Base-by-base conservation (phyloP, 208 protist genomes). In the Trypanosoma melophagium region DNA sequence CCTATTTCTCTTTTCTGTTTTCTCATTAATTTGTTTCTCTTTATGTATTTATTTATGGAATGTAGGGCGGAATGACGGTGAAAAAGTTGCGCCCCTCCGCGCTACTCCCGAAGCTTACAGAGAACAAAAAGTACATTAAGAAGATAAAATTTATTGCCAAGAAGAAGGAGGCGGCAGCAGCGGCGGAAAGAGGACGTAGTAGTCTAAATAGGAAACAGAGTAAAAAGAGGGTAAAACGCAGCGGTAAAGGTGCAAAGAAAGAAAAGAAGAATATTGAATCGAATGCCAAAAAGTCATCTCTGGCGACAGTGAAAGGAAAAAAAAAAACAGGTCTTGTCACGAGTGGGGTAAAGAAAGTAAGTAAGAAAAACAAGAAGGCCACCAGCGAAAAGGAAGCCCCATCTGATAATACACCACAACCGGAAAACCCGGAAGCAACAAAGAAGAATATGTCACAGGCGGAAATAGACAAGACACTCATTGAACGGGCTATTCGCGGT, bases 91-190 rank as follows among this genome's bases (percentile, higher is more conserved):
- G 22, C 38, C 22, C 25, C 21, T 31, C 16, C 28, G 49, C 41
- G 53, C 24, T 71, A 25, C 44, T 80, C 4, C 62, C 69, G 25
- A 24, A 19, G 12, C 49, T 80, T 42, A 59, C 61, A 45, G 47
- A 58, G 25, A 94, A 94, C 59, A 87, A 88, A 67, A 79, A 81
- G 35, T 90, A 80, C 52, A 76, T 84, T 40, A 81, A 84, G 45
- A 77, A 62, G 49, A 61, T 87, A 61, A 76, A 79, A 75, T 81
- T 80, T n/a, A 69, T 76, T 13, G 69, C 72, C 25, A 83, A 66
- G 67, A 61, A 61, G 28, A 61, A 56, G 38, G 67, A 72, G 49
- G 40, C 38, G 12, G 59, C 52, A 9, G 53, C 42, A 54, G 58
- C 35, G 40, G 57, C 44, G 17, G 59, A 56, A 55, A 25, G 52